Base-by-base conservation (phyloP, 345 rosid genomes). In the Linum trigynum region DNA sequence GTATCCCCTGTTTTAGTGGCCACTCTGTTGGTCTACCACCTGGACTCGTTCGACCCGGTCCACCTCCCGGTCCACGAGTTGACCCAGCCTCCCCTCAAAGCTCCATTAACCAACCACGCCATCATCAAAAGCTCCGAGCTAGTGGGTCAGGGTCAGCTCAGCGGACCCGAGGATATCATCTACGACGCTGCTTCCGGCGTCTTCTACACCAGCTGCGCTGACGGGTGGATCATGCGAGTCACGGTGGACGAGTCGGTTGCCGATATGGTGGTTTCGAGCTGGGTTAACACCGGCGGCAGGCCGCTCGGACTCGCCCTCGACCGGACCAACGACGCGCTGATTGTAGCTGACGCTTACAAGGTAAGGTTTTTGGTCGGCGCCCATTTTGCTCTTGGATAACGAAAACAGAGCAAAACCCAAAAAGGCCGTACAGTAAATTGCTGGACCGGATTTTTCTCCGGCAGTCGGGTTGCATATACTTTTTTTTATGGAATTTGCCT, bases 221-320 rank as follows among this genome's bases (percentile, higher is more conserved):
- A 91, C 66, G 98, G 96, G n/a, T 92, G 98, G 98, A 71, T 92
- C 43, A 87, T 84, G 70, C 82, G 84, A 65, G 84, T 88, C 69
- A 73, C 57, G 64, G 57, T 81, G 12, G 79, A 72, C 39, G 84
- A 84, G 55, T 79, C 92, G 6, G 72, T 71, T 10, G 8, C 42
- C 7, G 78, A 72, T 39, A 40, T 74, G 35, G 75, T 70, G n/a
- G 78, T 87, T 6, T 83, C 83, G 62, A 73, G 79, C 10, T 85
- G 81, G 89, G 80, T 88, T n/a, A 74, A 82, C 65, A 92, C 97
- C 4, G 85, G 91, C 1, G 98, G 97, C 2, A 73, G 97, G 56
- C 98, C 98, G 0, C 90, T 92, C 4, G 98, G 98, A 5, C 35
- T 92, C 39, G 90, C 82, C 50, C 63, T 90, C 2, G 83, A 48